phyloP scores from a whole-genome alignment of 768 basidiomycete species.

The Tulasnella sp. region DNA sequence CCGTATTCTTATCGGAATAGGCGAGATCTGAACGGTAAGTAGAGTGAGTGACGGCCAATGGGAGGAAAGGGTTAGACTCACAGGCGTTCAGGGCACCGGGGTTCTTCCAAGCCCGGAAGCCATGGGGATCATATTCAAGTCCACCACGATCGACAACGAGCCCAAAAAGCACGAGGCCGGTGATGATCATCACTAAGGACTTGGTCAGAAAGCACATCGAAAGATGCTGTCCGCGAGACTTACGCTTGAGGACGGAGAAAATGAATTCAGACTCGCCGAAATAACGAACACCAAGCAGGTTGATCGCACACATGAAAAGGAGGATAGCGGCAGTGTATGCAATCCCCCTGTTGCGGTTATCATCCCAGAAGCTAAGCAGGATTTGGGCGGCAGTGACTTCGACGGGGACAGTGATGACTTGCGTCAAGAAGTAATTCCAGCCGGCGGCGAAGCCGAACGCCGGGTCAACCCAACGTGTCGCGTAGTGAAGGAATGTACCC shows the following conservation, averaged over 20 bases:
- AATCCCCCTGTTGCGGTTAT: neutral
- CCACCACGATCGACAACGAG: conserved; percentile 48
- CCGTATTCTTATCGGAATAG: conserved; percentile 18
- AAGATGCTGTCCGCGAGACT: conserved; percentile 22
- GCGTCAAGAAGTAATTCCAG: conserved; percentile 31
- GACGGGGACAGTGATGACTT: conserved; percentile 29
- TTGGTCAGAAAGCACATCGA: conserved; percentile 24
- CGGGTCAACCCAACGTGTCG: conserved; percentile 23
- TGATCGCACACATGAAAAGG: conserved; percentile 45
- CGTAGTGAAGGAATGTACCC: conserved; percentile 65
- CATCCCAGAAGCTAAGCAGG: conserved; percentile 22
- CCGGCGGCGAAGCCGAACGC: conserved; percentile 25
- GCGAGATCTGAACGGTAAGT: too few species aligned
- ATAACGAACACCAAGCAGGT: conserved; percentile 59
- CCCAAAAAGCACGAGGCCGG: conserved; percentile 31
- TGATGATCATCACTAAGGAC: conserved; percentile 27
- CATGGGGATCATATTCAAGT: conserved; percentile 39
- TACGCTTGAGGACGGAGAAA: conserved; percentile 55
- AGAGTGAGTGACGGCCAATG: too few species aligned
- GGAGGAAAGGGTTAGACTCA: too few species aligned
- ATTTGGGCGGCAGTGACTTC: conserved; percentile 27
- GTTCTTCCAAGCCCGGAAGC: conserved; percentile 30
- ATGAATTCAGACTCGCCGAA: conserved; percentile 63
- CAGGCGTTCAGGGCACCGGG: conserved; percentile 20
- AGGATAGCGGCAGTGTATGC: conserved; percentile 47